phyloP scores from a whole-genome alignment of 129 eudicot genomes.

The Pseudognaphalium luteoalbum region DNA sequence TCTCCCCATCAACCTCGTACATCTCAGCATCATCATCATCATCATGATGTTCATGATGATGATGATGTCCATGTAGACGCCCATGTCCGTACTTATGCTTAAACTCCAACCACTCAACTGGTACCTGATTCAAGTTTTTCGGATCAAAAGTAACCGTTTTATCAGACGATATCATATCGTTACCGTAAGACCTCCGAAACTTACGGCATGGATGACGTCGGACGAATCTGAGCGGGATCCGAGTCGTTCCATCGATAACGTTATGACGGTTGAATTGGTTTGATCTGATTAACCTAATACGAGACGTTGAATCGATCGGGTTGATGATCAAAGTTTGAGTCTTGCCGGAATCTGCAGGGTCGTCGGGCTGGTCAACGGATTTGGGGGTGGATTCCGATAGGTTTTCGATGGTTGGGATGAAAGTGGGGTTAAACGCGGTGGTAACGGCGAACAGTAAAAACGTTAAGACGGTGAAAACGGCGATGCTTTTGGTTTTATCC shows the following conservation, averaged over 20 bases:
- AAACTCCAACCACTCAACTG: slow-evolving; percentile 31
- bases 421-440: background rate
- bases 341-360: slow-evolving; percentile 4
- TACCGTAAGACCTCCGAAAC: slow-evolving; percentile 19
- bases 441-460: background rate
- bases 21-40: slow-evolving; percentile 6
- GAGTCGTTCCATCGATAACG: slow-evolving; percentile 15
- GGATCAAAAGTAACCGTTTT: slow-evolving; percentile 9
- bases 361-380: background rate
- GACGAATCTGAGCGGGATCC: slow-evolving; percentile 31
- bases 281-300: slow-evolving; percentile 8
- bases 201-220: slow-evolving; percentile 35
- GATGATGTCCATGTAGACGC: slow-evolving; percentile 11
- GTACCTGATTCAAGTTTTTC: slow-evolving; percentile 22
- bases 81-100: slow-evolving; percentile 30
- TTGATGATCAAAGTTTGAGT: slow-evolving; percentile 8
- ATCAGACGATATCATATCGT: slow-evolving; percentile 24
- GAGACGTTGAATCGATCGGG: slow-evolving; percentile 15
- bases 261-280: slow-evolving; percentile 27
- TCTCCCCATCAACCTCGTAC: slow-evolving; percentile 20
- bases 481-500: background rate
- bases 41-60: background rate
- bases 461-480: background rate
- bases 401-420: background rate
- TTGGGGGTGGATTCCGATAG: background rate